Evolutionary conservation across 2,329 filamentous ascomycete species (phyloP), one percentile per base, ranked within the genome.

Genomic region (Ophiostoma quercus): DNA sequence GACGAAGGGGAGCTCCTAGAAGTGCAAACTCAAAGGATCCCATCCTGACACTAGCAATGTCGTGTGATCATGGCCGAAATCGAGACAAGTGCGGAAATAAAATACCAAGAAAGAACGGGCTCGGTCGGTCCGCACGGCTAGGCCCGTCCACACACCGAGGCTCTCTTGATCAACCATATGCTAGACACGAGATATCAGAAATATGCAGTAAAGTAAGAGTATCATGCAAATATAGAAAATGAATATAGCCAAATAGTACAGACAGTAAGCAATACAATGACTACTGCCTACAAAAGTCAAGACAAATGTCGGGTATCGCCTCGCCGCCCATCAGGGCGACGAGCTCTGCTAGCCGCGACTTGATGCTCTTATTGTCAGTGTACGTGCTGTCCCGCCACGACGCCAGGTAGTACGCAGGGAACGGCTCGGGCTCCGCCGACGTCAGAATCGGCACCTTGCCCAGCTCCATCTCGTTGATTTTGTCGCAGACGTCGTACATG

Each of bases 321-420:
- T 89, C 85, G 1, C 84, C 81, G 0, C 91, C 91, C 63, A 92
- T 77, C 12, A 86, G 85, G 3, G 90, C 88, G 3, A 88, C 85
- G 67, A 92, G 76, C 75, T 92, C 89, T 1, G 87, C 89, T 71
- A 93, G 83, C 47, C 84, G 82, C 0, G 85, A 84, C 75, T 89
- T 91, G 43, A 91, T 77, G 0, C 82, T 82, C 5, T 79, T 77
- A 22, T 80, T 77, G 67, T 88, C 81, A 14, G 78, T 76, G 2
- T 90, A 78, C 43, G 80, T 78, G 66, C 84, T 82, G 1, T 79
- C 76, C 0, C 86, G 80, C 90, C 90, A 93, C 2, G 80, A 80
- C 2, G 85, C 80, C 9, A 92, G 79, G 75, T 89, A 82, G 69
- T 83, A 77, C 2, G 79, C 80, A 70, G 80, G 77, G 71, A 83